Base-by-base conservation (phyloP, 2,329 filamentous ascomycete genomes). In the Neospermospora avenae region DNA sequence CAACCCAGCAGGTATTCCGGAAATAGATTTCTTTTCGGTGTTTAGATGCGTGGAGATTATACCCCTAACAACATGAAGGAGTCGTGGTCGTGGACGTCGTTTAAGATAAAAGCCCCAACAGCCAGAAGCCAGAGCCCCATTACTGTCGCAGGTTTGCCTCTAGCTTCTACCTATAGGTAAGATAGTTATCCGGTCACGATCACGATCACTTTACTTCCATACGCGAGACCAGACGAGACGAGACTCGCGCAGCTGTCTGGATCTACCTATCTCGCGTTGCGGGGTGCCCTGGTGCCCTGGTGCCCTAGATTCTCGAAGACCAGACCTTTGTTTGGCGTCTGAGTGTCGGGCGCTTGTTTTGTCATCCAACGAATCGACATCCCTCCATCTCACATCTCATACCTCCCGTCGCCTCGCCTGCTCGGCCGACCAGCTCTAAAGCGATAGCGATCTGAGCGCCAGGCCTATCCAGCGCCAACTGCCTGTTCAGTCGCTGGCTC, bases 401-500 rank as follows among this genome's bases (percentile, higher is more conserved):
- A 22, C 13, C n/a, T 6, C 37, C n/a, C 20, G 3, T 8, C 18
- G n/a, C 39, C n/a, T 31, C 28, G 28, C 28, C 28, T 31, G 28
- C 28, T 10, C 11, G 28, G 14, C 20, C 24, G 37, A 42, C 4
- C 42, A 52, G 25, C 51, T n/a, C n/a, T n/a, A n/a, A n/a, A n/a
- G n/a, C n/a, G 6, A 31, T 48, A 58, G 58, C 41, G 59, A 64
- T 65, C 64, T 63, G 64, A 66, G 61, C 62, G 65, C 65, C 49
- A 59, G 45, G 55, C 57, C 48, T 31, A 35, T 45, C 46, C 58
- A 58, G 53, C 58, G 42, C 54, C 44, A 24, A 25, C 42, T 57
- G 18, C 28, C 57, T 18, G 24, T 53, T 57, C 48, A 45, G 45
- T 42, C 44, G 24, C 25, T 39, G 25, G 42, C 25, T 45, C 18